Percentiles rank a stretch among this genome's conserved stretches.
phyloP scores from a whole-genome alignment of 352 stramenopile genomes.

The Globisporangium nodosum region DNA sequence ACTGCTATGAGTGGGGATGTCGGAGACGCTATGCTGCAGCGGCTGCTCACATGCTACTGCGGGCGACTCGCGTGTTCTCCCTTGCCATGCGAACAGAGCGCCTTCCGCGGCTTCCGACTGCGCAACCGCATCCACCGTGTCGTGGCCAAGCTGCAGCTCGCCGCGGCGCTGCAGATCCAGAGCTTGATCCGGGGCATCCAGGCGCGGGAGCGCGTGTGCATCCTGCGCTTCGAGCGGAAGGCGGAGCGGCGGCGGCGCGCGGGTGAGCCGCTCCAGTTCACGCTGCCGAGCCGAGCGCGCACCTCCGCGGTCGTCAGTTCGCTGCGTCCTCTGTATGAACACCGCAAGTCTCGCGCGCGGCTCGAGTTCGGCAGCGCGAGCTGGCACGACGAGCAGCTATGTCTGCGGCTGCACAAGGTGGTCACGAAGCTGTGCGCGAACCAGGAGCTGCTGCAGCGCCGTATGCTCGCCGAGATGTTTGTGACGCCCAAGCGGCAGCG shows the following conservation, averaged over 20 bases:
- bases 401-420: conserved; percentile 39
- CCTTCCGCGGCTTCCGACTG: conserved; percentile 37
- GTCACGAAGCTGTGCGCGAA: conserved; percentile 23
- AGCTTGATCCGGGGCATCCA: conserved; percentile 48
- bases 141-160: conserved; percentile 30
- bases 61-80: neutral
- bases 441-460: conserved; percentile 9
- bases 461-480: conserved; percentile 5
- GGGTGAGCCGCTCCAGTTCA: conserved; percentile 36
- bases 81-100: conserved; percentile 15
- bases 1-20: no score
- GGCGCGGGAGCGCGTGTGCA: conserved; percentile 40
- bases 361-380: conserved; percentile 34
- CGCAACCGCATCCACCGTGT: conserved; percentile 34
- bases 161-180: conserved; percentile 47
- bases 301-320: conserved; percentile 16
- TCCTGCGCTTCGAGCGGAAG: conserved; percentile 44
- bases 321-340: conserved; percentile 29
- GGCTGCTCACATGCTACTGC: no score
- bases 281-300: conserved; percentile 23
- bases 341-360: conserved; percentile 26
- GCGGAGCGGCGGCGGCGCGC: conserved; percentile 28
- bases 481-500: conserved; percentile 8
- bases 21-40: neutral
- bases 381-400: conserved; percentile 46